Base-by-base conservation (phyloP, 2,329 filamentous ascomycete genomes). In the Sarocladium brachiariae region DNA sequence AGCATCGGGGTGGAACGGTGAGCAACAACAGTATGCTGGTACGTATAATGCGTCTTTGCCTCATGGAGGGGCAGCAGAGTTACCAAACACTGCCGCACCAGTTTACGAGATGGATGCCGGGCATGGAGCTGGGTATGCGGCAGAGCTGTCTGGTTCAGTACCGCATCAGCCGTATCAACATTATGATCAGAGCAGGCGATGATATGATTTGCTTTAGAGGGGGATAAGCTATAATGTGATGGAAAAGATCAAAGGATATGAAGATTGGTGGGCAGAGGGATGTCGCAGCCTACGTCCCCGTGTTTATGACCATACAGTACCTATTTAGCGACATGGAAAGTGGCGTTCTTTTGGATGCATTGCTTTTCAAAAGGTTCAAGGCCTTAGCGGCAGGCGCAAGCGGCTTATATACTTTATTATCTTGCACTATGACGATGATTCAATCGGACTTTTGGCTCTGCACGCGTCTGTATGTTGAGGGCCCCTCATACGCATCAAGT, bases 91-190 rank as follows among this genome's bases (percentile, higher is more conserved):
- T 47, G 41, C 10, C 11, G 27, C 10, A 18, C 39, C 19, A 13
- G 27, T 23, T 31, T 34, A 39, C 14, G 60, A 63, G 54, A 61
- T 63, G 60, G 60, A 62, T 3, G 55, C 58, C 11, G 49, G 53
- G 18, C 46, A 52, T 23, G 31, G 23, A 25, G 16, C 49, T 27
- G 25, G 8, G 8, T 37, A 49, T 25, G 19, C 53, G 14, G 41
- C 54, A 2, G 60, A 62, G 49, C 47, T 53, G 41, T 43, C 49
- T 2, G 49, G 49, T 16, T 53, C 39, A 14, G 16, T 27, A 48
- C 41, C 41, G 18, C 23, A n/a, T n/a, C n/a, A 37, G 43, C 25
- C 10, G 21, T 38, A 45, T n/a, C 19, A 48, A 10, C 13, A 27
- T 30, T 43, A 39, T 8, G 30, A 46, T n/a, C 24, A 10, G 6